Conservation (phyloP, 768 basidiomycete genomes). For the Russula sp. region DNA sequence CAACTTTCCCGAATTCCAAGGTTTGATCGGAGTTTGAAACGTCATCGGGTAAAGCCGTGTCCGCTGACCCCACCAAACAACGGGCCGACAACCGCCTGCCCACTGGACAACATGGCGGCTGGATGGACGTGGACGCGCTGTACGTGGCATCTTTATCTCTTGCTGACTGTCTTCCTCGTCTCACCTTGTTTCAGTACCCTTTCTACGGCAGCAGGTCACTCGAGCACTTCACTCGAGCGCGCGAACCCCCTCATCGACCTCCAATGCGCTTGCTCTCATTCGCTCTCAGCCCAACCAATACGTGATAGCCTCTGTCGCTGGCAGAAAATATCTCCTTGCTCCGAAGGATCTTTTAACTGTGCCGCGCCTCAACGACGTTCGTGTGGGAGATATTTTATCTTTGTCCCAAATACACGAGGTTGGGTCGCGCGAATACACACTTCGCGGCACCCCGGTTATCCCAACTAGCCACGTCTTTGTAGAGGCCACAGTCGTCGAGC, state of each 20-base stretch:
- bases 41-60: slow-evolving; percentile 8
- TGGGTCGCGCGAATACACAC: slow-evolving; percentile 90
- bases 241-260: slow-evolving; percentile 25
- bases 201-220: slow-evolving; percentile 21
- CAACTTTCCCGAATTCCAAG: slow-evolving; percentile 18
- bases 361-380: slow-evolving; percentile 77
- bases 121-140: slow-evolving; percentile 10
- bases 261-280: slow-evolving; percentile 69
- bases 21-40: slow-evolving; percentile 20
- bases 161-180: neutral
- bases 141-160: slow-evolving; percentile 1
- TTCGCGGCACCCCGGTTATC: slow-evolving; percentile 71
- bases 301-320: slow-evolving; percentile 80
- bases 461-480: slow-evolving; percentile 61
- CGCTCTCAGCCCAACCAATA: slow-evolving; percentile 91
- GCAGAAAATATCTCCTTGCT: slow-evolving; percentile 82
- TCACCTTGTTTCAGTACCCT: neutral
- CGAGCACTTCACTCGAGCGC: slow-evolving; percentile 31
- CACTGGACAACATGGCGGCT: neutral
- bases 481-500: slow-evolving; percentile 90
- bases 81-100: neutral
- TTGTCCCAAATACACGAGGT: slow-evolving; percentile 89
- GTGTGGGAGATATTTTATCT: slow-evolving; percentile 76
- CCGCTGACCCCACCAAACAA: too few relatives aligned
- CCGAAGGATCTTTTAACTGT: slow-evolving; percentile 91